Evolutionary conservation across 2,329 filamentous ascomycete genomes (phyloP).

Genomic region (Aspergillus hiratsukae): DNA sequence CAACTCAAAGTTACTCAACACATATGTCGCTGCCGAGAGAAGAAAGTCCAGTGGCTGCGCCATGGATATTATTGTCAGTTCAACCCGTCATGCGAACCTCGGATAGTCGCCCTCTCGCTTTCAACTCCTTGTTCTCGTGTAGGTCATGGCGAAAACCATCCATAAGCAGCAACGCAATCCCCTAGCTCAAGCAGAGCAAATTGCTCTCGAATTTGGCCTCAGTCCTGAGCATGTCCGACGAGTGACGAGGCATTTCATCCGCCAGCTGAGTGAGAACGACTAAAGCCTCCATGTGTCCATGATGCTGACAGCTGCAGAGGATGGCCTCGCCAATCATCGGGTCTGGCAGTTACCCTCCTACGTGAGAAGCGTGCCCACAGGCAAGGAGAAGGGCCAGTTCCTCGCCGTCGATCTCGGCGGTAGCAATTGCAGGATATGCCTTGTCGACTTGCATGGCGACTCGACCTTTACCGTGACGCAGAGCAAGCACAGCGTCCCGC

Average conservation of each 20-base stretch:
- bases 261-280: conserved; percentile 8
- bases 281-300: too few relatives aligned
- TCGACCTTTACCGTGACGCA: conserved; percentile 14
- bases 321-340: conserved; percentile 13
- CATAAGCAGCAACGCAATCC: conserved; percentile 7
- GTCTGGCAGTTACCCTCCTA: conserved; percentile 17
- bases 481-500: conserved; percentile 12
- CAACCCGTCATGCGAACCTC: neutral
- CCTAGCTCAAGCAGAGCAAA: conserved; percentile 10
- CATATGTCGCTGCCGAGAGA: neutral
- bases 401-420: conserved; percentile 19
- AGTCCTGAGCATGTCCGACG: conserved; percentile 5
- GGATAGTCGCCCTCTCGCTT: neutral
- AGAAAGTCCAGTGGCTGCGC: neutral
- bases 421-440: conserved; percentile 18
- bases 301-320: conserved; percentile 5
- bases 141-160: neutral
- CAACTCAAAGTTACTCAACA: neutral
- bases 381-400: conserved; percentile 14
- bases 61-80: neutral
- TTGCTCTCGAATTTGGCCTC: conserved; percentile 8
- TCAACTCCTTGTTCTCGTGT: neutral
- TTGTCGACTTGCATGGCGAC: conserved; percentile 16
- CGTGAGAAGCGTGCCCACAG: conserved; percentile 13
- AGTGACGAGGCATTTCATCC: conserved; percentile 10